Evolutionary conservation across 2,329 filamentous ascomycete species (phyloP).

Genomic region (Lomentospora prolificans): DNA sequence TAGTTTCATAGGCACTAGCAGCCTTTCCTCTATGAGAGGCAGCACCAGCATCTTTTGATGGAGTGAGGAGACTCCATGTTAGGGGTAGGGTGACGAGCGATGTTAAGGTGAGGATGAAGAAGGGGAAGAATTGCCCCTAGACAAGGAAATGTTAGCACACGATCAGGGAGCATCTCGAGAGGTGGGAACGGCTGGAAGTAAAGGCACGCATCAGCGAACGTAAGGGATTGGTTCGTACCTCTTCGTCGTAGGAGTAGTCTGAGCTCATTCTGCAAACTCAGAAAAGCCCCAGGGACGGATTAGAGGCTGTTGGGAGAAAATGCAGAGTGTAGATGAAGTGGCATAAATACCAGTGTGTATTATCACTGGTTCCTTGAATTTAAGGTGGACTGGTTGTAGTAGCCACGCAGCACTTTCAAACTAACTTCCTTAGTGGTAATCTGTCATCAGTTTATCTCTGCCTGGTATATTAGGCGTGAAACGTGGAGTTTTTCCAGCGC

Average conservation of each 20-base stretch:
- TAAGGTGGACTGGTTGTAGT: neutral
- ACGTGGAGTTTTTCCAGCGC: neutral
- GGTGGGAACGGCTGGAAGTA: constrained; percentile 6
- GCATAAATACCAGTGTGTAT: constrained; percentile 7
- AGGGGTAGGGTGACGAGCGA: constrained; percentile 81
- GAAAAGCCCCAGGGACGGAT: neutral
- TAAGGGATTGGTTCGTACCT: constrained; percentile 38
- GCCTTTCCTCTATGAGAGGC: constrained; percentile 75
- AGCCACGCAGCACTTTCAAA: constrained; percentile 6
- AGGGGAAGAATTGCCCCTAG: constrained; percentile 94
- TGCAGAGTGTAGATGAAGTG: constrained; percentile 3
- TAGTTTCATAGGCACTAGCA: constrained; percentile 57
- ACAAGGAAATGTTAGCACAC: neutral
- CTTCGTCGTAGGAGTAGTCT: constrained; percentile 97
- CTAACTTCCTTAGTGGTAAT: constrained; percentile 1
- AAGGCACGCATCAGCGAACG: neutral
- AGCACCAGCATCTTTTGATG: constrained; percentile 65
- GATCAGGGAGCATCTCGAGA: neutral
- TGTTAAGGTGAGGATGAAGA: constrained; percentile 89
- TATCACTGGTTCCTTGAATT: neutral
- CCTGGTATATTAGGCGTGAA: neutral
- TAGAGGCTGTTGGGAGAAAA: neutral
- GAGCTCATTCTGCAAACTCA: constrained; percentile 60
- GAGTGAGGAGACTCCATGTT: constrained; percentile 78
- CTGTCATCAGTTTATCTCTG: constrained; percentile 6